These are phyloP conservation scores for Ilex aquifolium DNA, from an alignment of 257 asterid genomes.

Conservation along the genomic window DNA sequence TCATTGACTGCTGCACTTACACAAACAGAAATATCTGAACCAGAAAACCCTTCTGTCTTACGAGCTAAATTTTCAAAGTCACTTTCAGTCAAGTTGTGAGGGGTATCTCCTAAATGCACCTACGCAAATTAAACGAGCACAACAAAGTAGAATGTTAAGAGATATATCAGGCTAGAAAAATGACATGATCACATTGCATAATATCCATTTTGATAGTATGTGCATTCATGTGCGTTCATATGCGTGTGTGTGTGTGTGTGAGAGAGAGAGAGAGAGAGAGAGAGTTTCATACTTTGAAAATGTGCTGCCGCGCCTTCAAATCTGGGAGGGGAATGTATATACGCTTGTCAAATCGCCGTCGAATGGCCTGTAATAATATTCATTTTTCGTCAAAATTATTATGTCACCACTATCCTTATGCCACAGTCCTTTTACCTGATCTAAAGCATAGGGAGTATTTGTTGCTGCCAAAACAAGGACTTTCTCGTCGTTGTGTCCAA, in stretches of 20 bases:
- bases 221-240: no score
- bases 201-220: no score
- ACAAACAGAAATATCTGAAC: slow-evolving; percentile 52
- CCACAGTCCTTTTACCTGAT: slow-evolving; percentile 53
- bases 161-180: no score
- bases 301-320: slow-evolving; percentile 86
- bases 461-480: slow-evolving; percentile 99
- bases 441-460: slow-evolving; percentile 94
- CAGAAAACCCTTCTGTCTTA: slow-evolving; percentile 49
- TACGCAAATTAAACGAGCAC: slow-evolving; percentile 11
- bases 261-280: not conserved
- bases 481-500: slow-evolving; percentile 95
- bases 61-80: slow-evolving; percentile 43
- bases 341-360: slow-evolving; percentile 96
- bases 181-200: no score
- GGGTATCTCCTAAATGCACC: slow-evolving; percentile 56
- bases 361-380: slow-evolving; percentile 54
- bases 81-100: slow-evolving; percentile 44
- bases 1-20: slow-evolving; percentile 23
- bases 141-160: not conserved
- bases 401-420: not conserved
- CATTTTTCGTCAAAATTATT: not conserved
- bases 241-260: no score
- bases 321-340: slow-evolving; percentile 97
- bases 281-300: slow-evolving; percentile 68